Evolutionary conservation across 345 rosid species (phyloP), one percentile per base, ranked within the genome.

Genomic region (Rhizophora mangle): DNA sequence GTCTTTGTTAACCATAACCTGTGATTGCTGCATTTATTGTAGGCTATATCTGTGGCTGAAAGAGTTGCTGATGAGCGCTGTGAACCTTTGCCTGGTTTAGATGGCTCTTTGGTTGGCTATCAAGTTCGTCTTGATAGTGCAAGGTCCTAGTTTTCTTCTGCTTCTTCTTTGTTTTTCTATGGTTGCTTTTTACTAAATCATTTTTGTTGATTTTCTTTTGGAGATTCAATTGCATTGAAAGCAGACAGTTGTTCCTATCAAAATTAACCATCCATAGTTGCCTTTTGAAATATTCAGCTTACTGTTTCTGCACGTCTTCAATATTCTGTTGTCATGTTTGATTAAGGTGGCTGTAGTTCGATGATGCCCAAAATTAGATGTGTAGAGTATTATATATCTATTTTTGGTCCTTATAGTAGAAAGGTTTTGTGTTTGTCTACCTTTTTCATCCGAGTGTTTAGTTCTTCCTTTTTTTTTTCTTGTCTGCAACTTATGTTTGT

Each of bases 31-130:
- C 47, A 69, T 67, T n/a, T 18, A 34, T 73, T 82, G 71, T 78
- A 93, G 98, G 97, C 98, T 83, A 88, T 89, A 81, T 91, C 97
- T 72, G 98, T 93, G 67, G 97, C 98, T 71, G 96, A 89, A 81
- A 88, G 97, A 80, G 97, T 91, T 83, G 88, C 94, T 64, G 92
- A 91, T 75, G 97, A 93, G 84, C 97, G 96, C 30, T 89, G 89
- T 78, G 98, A 91, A 84, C 78, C 86, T 78, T 81, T 88, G 55
- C 96, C 97, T 51, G 98, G 98, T 86, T 81, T 80, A 37, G 73
- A 71, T 79, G 89, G 91, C 75, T 91, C 97, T 69, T 72, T 89
- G 84, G 91, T 91, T 82, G 98, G 97, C 77, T 93, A 91, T 88
- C 98, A 93, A 91, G 98, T 93, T 85, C 97, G 97, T 77, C 90